Evolutionary conservation across 345 rosid genomes (phyloP).

Genomic region (Schrenkiella parvula): DNA sequence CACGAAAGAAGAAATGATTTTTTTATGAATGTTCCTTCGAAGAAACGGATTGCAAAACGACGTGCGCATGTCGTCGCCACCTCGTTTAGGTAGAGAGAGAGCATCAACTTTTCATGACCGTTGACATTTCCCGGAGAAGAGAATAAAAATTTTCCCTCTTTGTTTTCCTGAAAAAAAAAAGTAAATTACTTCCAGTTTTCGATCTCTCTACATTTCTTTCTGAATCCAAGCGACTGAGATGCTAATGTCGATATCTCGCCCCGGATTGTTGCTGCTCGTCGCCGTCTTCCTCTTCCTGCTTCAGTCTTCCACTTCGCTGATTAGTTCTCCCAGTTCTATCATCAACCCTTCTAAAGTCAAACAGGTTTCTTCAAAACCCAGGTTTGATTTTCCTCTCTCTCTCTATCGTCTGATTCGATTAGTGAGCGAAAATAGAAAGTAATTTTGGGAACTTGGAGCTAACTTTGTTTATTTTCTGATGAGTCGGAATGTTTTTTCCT

Average conservation of each 20-base stretch:
- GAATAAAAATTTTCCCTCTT: constrained; percentile 16
- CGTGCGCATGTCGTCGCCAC: constrained; percentile 38
- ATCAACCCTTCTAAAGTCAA: constrained; percentile 81
- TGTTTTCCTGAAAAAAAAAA: constrained; percentile 4
- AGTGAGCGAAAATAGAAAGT: not conserved
- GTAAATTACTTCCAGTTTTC: not conserved
- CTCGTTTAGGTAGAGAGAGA: constrained; percentile 19
- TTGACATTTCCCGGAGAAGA: constrained; percentile 32
- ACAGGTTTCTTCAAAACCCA: constrained; percentile 83
- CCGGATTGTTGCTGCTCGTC: constrained; percentile 30
- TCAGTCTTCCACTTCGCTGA: constrained; percentile 36
- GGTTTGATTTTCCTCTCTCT: constrained; percentile 34
- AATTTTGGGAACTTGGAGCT: constrained; percentile 8
- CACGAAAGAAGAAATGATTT: not conserved
- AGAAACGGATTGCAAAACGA: constrained; percentile 2
- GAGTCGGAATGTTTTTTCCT: not conserved
- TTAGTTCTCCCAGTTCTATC: constrained; percentile 56
- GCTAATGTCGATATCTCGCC: constrained; percentile 13
- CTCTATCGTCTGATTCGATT: not conserved
- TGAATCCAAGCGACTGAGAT: constrained; percentile 20
- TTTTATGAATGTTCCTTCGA: not conserved
- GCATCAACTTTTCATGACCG: constrained; percentile 25
- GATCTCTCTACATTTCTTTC: not conserved
- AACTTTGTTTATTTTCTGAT: not conserved
- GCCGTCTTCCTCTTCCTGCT: constrained; percentile 41